Evolutionary conservation across 225 moss, liverwort and hornwort genomes (phyloP).

Genomic region (Antitrichia curtipendula): DNA sequence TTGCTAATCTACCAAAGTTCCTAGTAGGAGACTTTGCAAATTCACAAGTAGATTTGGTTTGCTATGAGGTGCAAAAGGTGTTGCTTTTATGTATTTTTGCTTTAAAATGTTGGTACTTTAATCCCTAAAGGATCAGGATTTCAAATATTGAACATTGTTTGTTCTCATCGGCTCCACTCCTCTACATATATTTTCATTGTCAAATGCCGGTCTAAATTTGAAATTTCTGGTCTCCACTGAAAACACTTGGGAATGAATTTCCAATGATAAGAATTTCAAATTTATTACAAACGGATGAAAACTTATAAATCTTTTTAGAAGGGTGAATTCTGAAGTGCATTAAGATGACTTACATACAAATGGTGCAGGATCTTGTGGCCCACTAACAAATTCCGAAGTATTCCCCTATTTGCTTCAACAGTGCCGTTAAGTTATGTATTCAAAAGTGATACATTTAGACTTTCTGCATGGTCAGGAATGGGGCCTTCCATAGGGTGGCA

Average conservation of each 20-base stretch:
- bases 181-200: not conserved
- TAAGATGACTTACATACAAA: not conserved
- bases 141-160: too few relatives aligned
- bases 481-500: not conserved
- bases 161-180: not conserved
- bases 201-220: not conserved
- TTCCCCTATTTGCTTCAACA: not conserved
- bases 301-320: not conserved
- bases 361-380: not conserved
- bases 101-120: too few relatives aligned
- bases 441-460: not conserved
- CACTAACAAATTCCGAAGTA: too few relatives aligned
- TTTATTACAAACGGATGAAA: rapidly evolving
- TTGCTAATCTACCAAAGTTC: too few relatives aligned
- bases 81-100: too few relatives aligned
- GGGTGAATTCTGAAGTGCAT: rapidly evolving
- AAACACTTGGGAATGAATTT: not conserved
- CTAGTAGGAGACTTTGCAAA: too few relatives aligned
- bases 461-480: not conserved
- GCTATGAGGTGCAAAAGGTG: too few relatives aligned
- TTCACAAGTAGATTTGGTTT: too few relatives aligned
- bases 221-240: not conserved
- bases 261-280: not conserved
- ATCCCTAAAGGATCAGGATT: too few relatives aligned
- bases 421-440: not conserved